Evolutionary conservation across 768 basidiomycete genomes (phyloP).

Genomic region (Mycena floridula): DNA sequence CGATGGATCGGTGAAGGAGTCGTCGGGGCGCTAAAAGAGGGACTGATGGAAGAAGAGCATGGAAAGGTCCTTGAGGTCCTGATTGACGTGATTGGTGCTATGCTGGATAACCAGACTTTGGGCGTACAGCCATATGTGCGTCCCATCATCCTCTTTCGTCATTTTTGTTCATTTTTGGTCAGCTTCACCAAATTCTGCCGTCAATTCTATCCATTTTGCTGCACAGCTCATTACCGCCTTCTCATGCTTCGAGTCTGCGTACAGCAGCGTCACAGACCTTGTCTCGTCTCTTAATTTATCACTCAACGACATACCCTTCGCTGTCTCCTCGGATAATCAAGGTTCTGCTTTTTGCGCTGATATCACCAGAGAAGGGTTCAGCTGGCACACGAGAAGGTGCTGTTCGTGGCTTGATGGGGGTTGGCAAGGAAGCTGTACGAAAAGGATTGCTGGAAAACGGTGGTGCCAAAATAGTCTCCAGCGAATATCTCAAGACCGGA

Average conservation of each 20-base stretch:
- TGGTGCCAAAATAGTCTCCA: slow-evolving; percentile 69
- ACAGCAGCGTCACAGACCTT: slow-evolving; percentile 80
- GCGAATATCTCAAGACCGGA: slow-evolving; percentile 34
- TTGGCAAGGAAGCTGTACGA: slow-evolving; percentile 79
- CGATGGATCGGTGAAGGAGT: slow-evolving; percentile 93
- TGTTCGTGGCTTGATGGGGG: slow-evolving; percentile 77
- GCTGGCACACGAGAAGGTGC: slow-evolving; percentile 86
- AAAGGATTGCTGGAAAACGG: slow-evolving; percentile 80
- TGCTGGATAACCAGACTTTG: slow-evolving; percentile 80
- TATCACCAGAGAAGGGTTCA: slow-evolving; percentile 63
- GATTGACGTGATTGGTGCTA: slow-evolving; percentile 77
- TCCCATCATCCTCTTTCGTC: slow-evolving; percentile 12
- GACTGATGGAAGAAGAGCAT: slow-evolving; percentile 51
- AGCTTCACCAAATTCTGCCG: slow-evolving; percentile 82
- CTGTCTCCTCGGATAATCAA: slow-evolving; percentile 89
- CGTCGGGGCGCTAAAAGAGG: slow-evolving; percentile 53
- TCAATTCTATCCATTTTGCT: slow-evolving; percentile 88
- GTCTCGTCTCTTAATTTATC: slow-evolving; percentile 71
- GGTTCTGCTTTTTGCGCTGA: slow-evolving; percentile 82
- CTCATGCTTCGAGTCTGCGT: slow-evolving; percentile 68
- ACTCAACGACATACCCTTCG: slow-evolving; percentile 85
- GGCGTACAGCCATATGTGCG: slow-evolving; percentile 96
- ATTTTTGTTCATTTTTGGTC: slow-evolving; percentile 1
- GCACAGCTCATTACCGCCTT: slow-evolving; percentile 74
- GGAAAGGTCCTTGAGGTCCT: slow-evolving; percentile 73